A percentile compares a stretch with the other conserved stretches of the same genome.
phyloP scores from a whole-genome alignment of 2,329 filamentous ascomycete species.

The Colletotrichum costaricense region DNA sequence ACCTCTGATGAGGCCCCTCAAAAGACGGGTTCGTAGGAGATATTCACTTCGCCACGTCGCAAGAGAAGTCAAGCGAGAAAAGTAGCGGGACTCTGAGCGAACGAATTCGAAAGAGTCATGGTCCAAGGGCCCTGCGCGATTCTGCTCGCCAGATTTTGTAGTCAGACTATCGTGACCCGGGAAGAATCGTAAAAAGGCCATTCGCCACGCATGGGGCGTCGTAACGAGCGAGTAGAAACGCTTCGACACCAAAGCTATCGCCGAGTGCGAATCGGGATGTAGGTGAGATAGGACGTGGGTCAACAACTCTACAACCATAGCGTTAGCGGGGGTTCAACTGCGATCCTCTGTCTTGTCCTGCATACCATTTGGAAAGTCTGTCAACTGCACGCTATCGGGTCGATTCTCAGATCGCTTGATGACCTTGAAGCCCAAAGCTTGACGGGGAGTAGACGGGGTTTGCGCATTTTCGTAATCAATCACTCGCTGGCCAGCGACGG shows the following conservation, averaged over 20 bases:
- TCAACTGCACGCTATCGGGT: slow-evolving; percentile 56
- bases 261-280: slow-evolving; percentile 83
- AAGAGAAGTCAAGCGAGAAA: slow-evolving; percentile 82
- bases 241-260: slow-evolving; percentile 86
- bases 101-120: slow-evolving; percentile 64
- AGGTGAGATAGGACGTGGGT: slow-evolving; percentile 93
- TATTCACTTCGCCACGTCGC: slow-evolving; percentile 99
- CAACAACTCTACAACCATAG: slow-evolving; percentile 76
- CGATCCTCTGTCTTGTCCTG: slow-evolving; percentile 6
- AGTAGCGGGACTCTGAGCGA: slow-evolving; percentile 80
- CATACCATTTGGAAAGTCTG: slow-evolving; percentile 85
- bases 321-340: slow-evolving; percentile 5
- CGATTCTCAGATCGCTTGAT: slow-evolving; percentile 57
- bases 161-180: slow-evolving; percentile 75
- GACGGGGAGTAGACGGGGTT: slow-evolving; percentile 57
- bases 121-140: slow-evolving; percentile 52
- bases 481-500: slow-evolving; percentile 63
- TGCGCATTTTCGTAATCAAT: slow-evolving; percentile 71
- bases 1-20: slow-evolving; percentile 84
- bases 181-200: slow-evolving; percentile 92
- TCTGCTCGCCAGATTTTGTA: slow-evolving; percentile 46
- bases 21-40: slow-evolving; percentile 83
- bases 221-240: slow-evolving; percentile 90
- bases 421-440: slow-evolving; percentile 66
- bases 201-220: slow-evolving; percentile 92